Evolutionary conservation across 768 basidiomycete genomes (phyloP).

Genomic region (Floccularia luteovirens): DNA sequence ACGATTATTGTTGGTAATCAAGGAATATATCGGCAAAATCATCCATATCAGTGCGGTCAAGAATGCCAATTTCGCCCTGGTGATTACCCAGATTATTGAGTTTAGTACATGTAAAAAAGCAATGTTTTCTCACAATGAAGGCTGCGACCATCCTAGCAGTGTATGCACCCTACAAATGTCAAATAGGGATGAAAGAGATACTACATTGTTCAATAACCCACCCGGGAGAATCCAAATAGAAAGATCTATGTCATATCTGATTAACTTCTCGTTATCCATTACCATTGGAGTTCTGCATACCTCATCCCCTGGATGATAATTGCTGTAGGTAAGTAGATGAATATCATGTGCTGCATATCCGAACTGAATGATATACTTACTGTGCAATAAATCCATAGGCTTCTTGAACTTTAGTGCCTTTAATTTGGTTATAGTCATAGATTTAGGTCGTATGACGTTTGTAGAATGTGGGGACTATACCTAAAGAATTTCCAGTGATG

Average conservation of each 20-base stretch:
- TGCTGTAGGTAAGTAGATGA: slow-evolving; percentile 39
- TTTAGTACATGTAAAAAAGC: background rate
- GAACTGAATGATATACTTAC: slow-evolving; percentile 29
- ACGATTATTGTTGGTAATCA: slow-evolving; percentile 44
- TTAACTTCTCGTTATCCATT: slow-evolving; percentile 3
- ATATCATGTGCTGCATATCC: too few species aligned
- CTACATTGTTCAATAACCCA: slow-evolving; percentile 17
- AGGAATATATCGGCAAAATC: slow-evolving; percentile 59
- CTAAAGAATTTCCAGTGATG: slow-evolving; percentile 54
- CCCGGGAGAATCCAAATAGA: slow-evolving; percentile 72
- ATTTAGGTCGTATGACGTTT: slow-evolving; percentile 2
- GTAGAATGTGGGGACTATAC: slow-evolving; percentile 21
- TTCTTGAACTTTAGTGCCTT: slow-evolving; percentile 70
- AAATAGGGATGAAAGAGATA: background rate
- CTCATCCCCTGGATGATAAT: slow-evolving; percentile 68
- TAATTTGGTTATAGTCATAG: background rate
- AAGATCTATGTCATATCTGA: slow-evolving; percentile 43
- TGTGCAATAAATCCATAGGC: slow-evolving; percentile 78
- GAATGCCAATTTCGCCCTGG: slow-evolving; percentile 62
- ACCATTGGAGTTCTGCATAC: too few species aligned
- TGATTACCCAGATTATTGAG: background rate
- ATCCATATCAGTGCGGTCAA: slow-evolving; percentile 68
- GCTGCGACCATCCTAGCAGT: slow-evolving; percentile 69
- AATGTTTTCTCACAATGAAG: slow-evolving; percentile 50
- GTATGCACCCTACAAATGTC: slow-evolving; percentile 54